A percentile compares a stretch with the other conserved stretches of the same genome.
These are phyloP conservation scores for Usnea hakonensis DNA, from an alignment of 495 filamentous ascomycete genomes.

Conservation along the genomic window DNA sequence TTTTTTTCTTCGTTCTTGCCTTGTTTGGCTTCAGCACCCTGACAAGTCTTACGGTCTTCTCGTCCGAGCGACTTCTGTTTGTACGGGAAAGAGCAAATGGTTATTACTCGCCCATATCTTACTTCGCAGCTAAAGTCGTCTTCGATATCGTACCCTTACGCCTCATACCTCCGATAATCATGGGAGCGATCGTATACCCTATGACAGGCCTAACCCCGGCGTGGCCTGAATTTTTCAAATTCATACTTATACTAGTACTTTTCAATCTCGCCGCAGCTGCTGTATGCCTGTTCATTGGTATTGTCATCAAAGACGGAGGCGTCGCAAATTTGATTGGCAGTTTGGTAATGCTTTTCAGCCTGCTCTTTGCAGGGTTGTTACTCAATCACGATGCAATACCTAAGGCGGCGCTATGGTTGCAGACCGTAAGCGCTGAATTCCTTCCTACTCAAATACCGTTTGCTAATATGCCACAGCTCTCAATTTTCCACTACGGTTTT, in stretches of 20 bases:
- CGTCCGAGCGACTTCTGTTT: conserved; percentile 83
- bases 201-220: conserved; percentile 93
- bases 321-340: conserved; percentile 94
- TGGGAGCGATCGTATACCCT: conserved; percentile 95
- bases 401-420: conserved; percentile 72
- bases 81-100: conserved; percentile 93
- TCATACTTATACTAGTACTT: conserved; percentile 82
- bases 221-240: conserved; percentile 78
- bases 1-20: conserved; percentile 96
- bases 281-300: conserved; percentile 94
- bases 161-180: conserved; percentile 90
- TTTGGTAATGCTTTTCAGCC: conserved; percentile 93
- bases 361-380: conserved; percentile 87
- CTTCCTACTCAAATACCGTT: not conserved
- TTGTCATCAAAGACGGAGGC: conserved; percentile 83
- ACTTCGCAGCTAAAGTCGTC: conserved; percentile 86
- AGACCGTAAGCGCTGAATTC: conserved; percentile 54
- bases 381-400: conserved; percentile 94
- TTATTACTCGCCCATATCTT: conserved; percentile 96
- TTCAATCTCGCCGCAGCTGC: conserved; percentile 92
- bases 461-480: conserved; percentile 49
- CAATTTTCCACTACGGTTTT: conserved; percentile 98
- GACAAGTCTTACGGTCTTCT: conserved; percentile 89
- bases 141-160: conserved; percentile 93
- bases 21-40: conserved; percentile 95